Base-by-base conservation (phyloP, 2,329 filamentous ascomycete species). In the Lithohypha guttulata region DNA sequence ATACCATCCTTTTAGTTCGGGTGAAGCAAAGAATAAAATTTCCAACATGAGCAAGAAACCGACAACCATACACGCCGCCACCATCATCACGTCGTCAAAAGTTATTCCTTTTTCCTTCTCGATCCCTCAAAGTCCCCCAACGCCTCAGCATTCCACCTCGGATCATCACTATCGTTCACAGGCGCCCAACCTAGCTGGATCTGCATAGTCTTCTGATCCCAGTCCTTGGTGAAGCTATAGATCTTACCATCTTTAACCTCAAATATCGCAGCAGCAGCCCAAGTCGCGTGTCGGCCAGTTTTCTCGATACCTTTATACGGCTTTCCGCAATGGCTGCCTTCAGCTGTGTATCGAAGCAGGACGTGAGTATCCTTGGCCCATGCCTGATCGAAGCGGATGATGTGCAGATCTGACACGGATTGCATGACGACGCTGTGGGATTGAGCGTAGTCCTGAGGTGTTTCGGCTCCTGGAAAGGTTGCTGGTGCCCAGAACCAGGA, bases 201-300 rank as follows among this genome's bases (percentile, higher is more conserved):
- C 46, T 51, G 48, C 50, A 51, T 50, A 14, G 45, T 46, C 39
- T 51, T 51, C 42, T 54, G 52, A 44, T 61, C 58, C 57, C 60
- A 61, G 36, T 59, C 58, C 41, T 61, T 61, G 13, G 53, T 58
- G 45, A 58, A 60, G 18, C 55, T 55, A 39, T 51, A 50, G 14
- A 61, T 51, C 48, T 60, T 61, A 7, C 55, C 58, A 21, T 56
- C 49, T 22, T 55, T 48, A 11, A 60, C 51, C 42, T 61, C 57
- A 41, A 61, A 61, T 18, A 62, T 61, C n/a, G 56, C 59, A 17
- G 57, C 54, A 14, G 59, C 59, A 39, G 52, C 53, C 59, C 59
- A 62, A 2, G 47, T 49, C 18, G 59, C 59, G 43, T 57, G 55
- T 13, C 50, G 53, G 1, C 53, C 51, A 11, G 48, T 55, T 20